A percentile compares a stretch with the other conserved stretches of the same genome.
Evolutionary conservation across 768 basidiomycete species (phyloP).

Genomic region (Fomitopsis pulvina): DNA sequence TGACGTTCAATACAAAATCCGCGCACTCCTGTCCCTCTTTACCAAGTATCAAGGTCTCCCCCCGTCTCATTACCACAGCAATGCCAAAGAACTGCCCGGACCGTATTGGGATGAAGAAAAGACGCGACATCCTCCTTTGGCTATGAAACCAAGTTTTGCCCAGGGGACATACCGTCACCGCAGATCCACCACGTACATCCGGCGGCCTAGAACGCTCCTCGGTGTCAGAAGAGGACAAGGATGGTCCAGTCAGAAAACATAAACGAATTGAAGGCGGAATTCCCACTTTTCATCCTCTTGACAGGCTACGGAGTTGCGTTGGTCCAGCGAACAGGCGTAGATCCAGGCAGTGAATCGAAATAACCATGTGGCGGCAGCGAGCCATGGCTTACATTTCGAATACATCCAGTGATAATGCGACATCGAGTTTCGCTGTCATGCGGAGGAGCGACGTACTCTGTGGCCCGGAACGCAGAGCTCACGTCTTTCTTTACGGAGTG

Average conservation of each 20-base stretch:
- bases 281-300: neutral
- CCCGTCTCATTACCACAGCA: too few relatives aligned
- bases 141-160: slow-evolving; percentile 11
- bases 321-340: too few relatives aligned
- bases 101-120: slow-evolving; percentile 26
- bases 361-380: too few relatives aligned
- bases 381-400: too few relatives aligned
- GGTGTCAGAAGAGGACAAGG: neutral
- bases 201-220: neutral
- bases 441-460: neutral
- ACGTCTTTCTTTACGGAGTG: neutral
- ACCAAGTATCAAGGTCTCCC: too few relatives aligned
- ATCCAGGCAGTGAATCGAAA: too few relatives aligned
- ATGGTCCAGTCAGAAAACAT: neutral
- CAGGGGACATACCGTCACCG: neutral
- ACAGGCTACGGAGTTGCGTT: neutral
- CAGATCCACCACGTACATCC: neutral
- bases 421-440: neutral
- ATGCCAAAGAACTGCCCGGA: slow-evolving; percentile 25
- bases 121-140: slow-evolving; percentile 24
- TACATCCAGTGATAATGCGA: slow-evolving; percentile 2
- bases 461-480: neutral
- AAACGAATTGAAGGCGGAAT: neutral
- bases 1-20: too few relatives aligned
- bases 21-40: too few relatives aligned